Evolutionary conservation across 2,329 filamentous ascomycete genomes (phyloP).

Genomic region (Talaromyces sp.): DNA sequence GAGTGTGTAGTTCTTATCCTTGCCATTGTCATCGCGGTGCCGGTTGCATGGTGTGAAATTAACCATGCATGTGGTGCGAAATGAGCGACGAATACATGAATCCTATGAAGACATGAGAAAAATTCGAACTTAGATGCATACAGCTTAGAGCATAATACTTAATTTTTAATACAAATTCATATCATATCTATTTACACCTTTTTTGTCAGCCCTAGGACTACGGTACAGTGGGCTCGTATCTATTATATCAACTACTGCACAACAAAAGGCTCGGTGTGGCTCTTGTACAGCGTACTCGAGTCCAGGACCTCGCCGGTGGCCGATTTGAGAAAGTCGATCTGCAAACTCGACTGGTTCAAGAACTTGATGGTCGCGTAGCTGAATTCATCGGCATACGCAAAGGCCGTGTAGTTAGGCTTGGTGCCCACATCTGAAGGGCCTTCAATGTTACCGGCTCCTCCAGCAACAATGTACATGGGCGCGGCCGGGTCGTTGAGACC

Average conservation of each 20-base stretch:
- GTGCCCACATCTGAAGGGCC: constrained; percentile 41
- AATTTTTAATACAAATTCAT: not conserved
- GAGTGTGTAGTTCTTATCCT: not conserved
- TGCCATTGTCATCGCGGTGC: not conserved
- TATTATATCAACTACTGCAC: constrained; percentile 13
- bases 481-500: constrained; percentile 47
- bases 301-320: constrained; percentile 47
- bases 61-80: not conserved
- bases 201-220: not conserved
- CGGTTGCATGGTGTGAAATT: not conserved
- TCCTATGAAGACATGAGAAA: too few species aligned
- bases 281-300: constrained; percentile 45
- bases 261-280: constrained; percentile 44
- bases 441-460: constrained; percentile 55
- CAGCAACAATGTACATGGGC: constrained; percentile 54
- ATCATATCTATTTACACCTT: not conserved
- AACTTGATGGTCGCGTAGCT: constrained; percentile 49
- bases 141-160: not conserved
- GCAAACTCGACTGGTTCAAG: constrained; percentile 40
- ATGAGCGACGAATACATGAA: not conserved
- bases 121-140: not conserved
- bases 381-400: constrained; percentile 35
- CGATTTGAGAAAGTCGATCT: constrained; percentile 49
- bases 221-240: not conserved
- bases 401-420: constrained; percentile 38